phyloP scores from a whole-genome alignment of 495 filamentous ascomycete species.

The Astrothelium macrocarpum region DNA sequence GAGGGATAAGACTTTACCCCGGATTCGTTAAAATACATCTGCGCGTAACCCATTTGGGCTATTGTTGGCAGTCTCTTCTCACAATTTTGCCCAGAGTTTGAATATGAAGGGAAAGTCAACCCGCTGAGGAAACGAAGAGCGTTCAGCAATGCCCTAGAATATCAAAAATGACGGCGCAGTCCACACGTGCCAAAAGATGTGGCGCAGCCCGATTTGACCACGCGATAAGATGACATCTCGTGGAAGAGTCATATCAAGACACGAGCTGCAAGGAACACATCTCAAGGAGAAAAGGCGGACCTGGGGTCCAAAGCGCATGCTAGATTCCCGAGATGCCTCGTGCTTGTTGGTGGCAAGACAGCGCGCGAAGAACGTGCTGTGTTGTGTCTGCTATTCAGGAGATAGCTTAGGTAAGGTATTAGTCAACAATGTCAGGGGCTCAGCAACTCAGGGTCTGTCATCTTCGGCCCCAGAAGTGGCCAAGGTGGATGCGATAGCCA shows the following conservation, averaged over 20 bases:
- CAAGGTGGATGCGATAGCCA: no score
- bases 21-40: neutral
- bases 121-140: neutral
- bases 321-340: neutral
- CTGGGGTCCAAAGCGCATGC: neutral
- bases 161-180: neutral
- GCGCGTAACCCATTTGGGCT: neutral
- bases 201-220: neutral
- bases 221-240: neutral
- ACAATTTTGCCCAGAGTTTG: neutral
- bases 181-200: neutral
- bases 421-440: no score
- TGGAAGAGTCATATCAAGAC: neutral
- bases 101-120: neutral
- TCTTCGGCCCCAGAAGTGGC: neutral
- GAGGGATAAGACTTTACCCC: neutral
- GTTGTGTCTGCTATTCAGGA: neutral
- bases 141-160: neutral
- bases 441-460: neutral
- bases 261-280: neutral
- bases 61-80: neutral
- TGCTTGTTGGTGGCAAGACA: constrained; percentile 1
- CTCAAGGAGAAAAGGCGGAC: neutral
- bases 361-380: neutral
- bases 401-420: neutral